Base-by-base conservation (phyloP, 1,284 basidiomycete species). In the Agaricales sp. region DNA sequence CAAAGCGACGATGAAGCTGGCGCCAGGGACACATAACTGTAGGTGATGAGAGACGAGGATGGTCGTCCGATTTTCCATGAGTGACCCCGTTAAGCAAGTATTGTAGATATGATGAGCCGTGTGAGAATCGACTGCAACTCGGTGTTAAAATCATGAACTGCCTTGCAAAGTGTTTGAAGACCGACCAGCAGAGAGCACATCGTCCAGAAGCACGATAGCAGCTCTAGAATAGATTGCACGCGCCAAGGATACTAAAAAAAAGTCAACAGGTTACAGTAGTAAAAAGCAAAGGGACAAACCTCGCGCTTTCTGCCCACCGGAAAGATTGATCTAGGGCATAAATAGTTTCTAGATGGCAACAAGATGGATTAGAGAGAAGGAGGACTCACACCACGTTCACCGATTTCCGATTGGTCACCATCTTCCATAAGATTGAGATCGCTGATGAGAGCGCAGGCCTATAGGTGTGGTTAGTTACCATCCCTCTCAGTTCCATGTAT, bases 221-320 rank as follows among this genome's bases (percentile, higher is more conserved):
- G 94, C 94, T 23, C 91, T 76, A 48, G 90, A 94, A 66, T 98
- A 98, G 22, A 98, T 82, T 1, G 94, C 93, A 50, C 95, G 82
- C 19, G 94, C 94, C 6, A 95, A 73, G 0, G 90, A 90, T 43
- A 93, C 89, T 88, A 50, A 41, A 50, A 21, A 45, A 51, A 25
- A 26, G 49, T 38, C 20, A 21, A n/a, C 48, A 43, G 23, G 21
- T 3, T 0, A 2, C 6, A 8, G 20, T 8, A 13, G 24, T 18
- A 49, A 2, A 35, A 45, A 2, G 47, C 24, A 3, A 24, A 30
- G 23, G 35, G 6, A 53, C 69, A 41, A 56, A 84, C 85, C 83
- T 69, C 95, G 74, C 23, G 92, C 92, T 59, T 98, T 97, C 63
- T 99, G 95, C 22, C 94, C 94, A 50, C 95, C 95, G 19, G 87